Evolutionary conservation across 768 basidiomycete species (phyloP).

Genomic region (Boletus vinaceobasis): DNA sequence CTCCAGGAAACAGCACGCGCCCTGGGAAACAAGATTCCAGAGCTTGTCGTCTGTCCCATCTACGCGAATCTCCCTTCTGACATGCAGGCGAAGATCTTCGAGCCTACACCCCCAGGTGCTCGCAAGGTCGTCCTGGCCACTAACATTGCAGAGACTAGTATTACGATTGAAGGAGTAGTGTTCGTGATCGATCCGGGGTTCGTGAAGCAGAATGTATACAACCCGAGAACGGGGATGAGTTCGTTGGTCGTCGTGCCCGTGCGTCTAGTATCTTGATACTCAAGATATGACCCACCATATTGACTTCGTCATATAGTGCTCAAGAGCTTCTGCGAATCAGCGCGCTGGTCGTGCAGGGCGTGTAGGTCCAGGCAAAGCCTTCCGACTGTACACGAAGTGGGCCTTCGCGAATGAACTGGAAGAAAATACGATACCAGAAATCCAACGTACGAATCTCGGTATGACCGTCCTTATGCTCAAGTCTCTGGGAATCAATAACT

Average conservation of each 20-base stretch:
- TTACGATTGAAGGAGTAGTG: conserved; percentile 98
- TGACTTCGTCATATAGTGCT: conserved; percentile 56
- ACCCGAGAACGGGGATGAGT: conserved; percentile 98
- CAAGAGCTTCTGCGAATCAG: conserved; percentile 95
- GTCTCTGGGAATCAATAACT: conserved; percentile 96
- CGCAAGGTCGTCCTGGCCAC: conserved; percentile 98
- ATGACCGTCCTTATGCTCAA: conserved; percentile 95
- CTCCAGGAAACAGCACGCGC: conserved; percentile 93
- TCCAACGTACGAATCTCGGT: conserved; percentile 96
- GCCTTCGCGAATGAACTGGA: conserved; percentile 95
- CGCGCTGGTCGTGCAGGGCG: conserved; percentile 96
- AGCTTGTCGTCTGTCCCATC: conserved; percentile 94
- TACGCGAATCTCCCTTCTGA: conserved; percentile 99
- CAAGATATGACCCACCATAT: not conserved
- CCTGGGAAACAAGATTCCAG: conserved; percentile 92
- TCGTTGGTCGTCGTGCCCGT: conserved; percentile 94
- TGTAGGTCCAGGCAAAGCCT: conserved; percentile 96
- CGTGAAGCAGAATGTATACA: conserved; percentile 99
- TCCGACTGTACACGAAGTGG: conserved; percentile 99
- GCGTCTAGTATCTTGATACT: conserved; percentile 30
- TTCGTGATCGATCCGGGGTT: conserved; percentile 99
- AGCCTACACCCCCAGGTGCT: conserved; percentile 94
- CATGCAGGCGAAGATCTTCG: conserved; percentile 99
- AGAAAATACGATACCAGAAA: conserved; percentile 96
- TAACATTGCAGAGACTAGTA: conserved; percentile 99